A percentile compares a stretch with the other conserved stretches of the same genome.
phyloP scores from a whole-genome alignment of 352 stramenopile species.

The Halophytophthora polymorphica region DNA sequence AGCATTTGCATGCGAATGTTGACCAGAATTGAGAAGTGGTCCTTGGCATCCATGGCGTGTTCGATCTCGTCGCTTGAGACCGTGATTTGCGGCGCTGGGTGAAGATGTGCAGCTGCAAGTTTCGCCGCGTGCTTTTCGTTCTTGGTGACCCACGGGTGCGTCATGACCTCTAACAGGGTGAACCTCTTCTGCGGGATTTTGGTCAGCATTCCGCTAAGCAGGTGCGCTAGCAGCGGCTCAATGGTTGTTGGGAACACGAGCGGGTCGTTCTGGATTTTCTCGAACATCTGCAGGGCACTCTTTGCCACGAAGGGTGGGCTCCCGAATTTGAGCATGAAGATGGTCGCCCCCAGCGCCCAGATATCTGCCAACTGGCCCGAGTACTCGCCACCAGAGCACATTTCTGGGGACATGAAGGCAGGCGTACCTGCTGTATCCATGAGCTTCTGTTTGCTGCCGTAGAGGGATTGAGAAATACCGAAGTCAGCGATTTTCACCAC shows the following conservation, averaged over 20 bases:
- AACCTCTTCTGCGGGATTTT: slow-evolving; percentile 59
- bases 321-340: slow-evolving; percentile 90
- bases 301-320: slow-evolving; percentile 88
- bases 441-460: slow-evolving; percentile 78
- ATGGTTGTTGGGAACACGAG: slow-evolving; percentile 58
- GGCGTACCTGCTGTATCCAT: slow-evolving; percentile 83
- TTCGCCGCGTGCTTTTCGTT: slow-evolving; percentile 40
- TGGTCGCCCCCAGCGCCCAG: slow-evolving; percentile 86
- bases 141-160: slow-evolving; percentile 77
- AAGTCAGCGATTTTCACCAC: slow-evolving; percentile 92
- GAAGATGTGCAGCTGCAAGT: slow-evolving; percentile 8
- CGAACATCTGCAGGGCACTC: slow-evolving; percentile 85
- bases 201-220: slow-evolving; percentile 63
- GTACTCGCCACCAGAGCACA: slow-evolving; percentile 83
- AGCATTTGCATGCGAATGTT: slow-evolving; percentile 74
- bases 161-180: slow-evolving; percentile 64
- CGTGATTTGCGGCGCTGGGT: slow-evolving; percentile 39
- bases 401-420: slow-evolving; percentile 92
- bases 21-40: slow-evolving; percentile 59
- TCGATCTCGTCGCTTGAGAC: slow-evolving; percentile 82
- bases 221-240: slow-evolving; percentile 51
- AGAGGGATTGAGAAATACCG: slow-evolving; percentile 86
- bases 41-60: slow-evolving; percentile 48
- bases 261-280: slow-evolving; percentile 82
- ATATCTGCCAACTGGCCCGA: slow-evolving; percentile 88